Evolutionary conservation across 2,329 filamentous ascomycete genomes (phyloP), one percentile per base, ranked within the genome.

Genomic region (Colletotrichum sp.): DNA sequence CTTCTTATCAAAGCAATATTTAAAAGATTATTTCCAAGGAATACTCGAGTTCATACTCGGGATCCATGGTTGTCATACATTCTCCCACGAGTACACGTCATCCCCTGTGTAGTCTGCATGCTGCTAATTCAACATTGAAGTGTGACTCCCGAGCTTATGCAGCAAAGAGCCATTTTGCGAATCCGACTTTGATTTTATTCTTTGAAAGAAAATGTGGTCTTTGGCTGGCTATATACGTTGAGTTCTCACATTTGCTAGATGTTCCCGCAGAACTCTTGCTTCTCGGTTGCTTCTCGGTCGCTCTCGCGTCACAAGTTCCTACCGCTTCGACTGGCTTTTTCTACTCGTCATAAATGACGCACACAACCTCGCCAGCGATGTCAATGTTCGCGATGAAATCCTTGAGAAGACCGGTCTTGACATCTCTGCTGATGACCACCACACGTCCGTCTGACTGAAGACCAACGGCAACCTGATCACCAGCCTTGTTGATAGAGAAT

Each of bases 401-500:
- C 36, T 84, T 86, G 49, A 96, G 84, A 78, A 88, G 80, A 2
- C 94, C 94, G 0, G 90, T 92, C 71, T 82, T 77, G 2, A 88
- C 85, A 83, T 95, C 88, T 8, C 94, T 87, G 79, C 86, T 81
- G 64, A 94, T 89, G 63, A 96, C 83, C 8, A 90, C 90, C 3
- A 95, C 90, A 39, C 89, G 90, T 26, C 88, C 86, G 62, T 91
- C 91, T n/a, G 84, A 83, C 84, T 95, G 93, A 77, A 94, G 87
- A 1, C 89, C 93, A 32, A 95, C 90, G 1, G 92, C 94, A 6
- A 95, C 84, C 75, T 93, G 84, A 69, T 88, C 88, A 1, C 93
- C 94, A 8, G 88, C 89, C 76, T 88, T 88, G 82, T 93, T 95
- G 72, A 95, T 84, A 64, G 89, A 90, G 81, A 95, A 93, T 30